phyloP scores from a whole-genome alignment of 495 filamentous ascomycete genomes.

The Tuber borchii region DNA sequence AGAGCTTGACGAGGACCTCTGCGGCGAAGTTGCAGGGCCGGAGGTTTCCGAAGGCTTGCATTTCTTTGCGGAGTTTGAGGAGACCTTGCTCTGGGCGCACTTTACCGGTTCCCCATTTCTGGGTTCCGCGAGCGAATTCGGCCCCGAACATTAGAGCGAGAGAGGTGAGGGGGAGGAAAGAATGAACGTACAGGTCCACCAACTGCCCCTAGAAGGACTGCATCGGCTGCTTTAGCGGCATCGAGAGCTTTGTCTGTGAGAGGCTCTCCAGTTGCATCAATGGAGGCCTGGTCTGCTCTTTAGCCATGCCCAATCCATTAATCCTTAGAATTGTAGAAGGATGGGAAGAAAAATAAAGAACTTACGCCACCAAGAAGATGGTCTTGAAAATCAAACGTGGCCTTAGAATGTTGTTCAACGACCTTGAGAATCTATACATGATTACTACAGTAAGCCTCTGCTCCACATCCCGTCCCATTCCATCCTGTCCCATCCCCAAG shows the following conservation, averaged over 20 bases:
- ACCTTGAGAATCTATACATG: slow-evolving; percentile 62
- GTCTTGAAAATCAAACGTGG: slow-evolving; percentile 84
- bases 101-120: slow-evolving; percentile 85
- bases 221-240: slow-evolving; percentile 84
- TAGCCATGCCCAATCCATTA: not conserved
- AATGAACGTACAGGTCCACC: slow-evolving; percentile 67
- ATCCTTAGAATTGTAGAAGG: not conserved
- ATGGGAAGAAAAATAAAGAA: slow-evolving; percentile 31
- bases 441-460: slow-evolving; percentile 1
- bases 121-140: not conserved
- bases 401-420: slow-evolving; percentile 60
- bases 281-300: slow-evolving; percentile 59
- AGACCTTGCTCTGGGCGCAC: slow-evolving; percentile 94
- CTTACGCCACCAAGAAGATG: slow-evolving; percentile 90
- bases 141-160: not conserved
- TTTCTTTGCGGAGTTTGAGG: slow-evolving; percentile 85
- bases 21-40: slow-evolving; percentile 96
- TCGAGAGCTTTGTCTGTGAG: slow-evolving; percentile 77
- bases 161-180: slow-evolving; percentile 14
- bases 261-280: slow-evolving; percentile 69
- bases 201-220: slow-evolving; percentile 88
- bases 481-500: not conserved
- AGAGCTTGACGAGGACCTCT: slow-evolving; percentile 75
- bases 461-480: not conserved
- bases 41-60: slow-evolving; percentile 92